Evolutionary conservation across 106 monocot genomes (phyloP), one percentile per base, ranked within the genome.

Genomic region (Vanilla planifolia): DNA sequence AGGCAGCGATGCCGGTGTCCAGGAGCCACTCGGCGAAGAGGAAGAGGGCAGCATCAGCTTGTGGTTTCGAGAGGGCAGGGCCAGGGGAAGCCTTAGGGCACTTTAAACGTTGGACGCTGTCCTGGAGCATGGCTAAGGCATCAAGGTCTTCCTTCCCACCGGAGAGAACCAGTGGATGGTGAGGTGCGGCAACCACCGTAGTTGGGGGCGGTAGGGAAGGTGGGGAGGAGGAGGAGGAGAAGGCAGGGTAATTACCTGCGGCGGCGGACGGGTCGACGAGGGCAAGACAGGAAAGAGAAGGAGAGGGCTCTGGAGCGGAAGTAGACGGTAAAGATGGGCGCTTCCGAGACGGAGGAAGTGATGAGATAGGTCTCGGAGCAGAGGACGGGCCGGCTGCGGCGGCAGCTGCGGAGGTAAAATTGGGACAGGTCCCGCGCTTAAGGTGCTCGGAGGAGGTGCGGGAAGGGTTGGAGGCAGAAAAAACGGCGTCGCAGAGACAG

Each of bases 381-480:
- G 46, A 39, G 51, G 51, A 39, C 20, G 34, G 48, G 2, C 24
- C 35, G 11, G 58, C 45, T n/a, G 63, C 45, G 2, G 51, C 23
- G 33, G 76, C 3, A 15, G 63, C 51, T 8, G 64, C 21, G 47
- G 72, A 53, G 20, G 66, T 15, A 70, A 80, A 80, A 36, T 74
- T 74, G 55, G 80, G 80, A 48, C 81, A 81, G 8, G 76, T 72
- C 30, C 81, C 81, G 51, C 82, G 82, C 62, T 82, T 82, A 43
- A 79, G 72, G 51, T 84, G 84, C 51, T 84, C 79, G 43, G 84
- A 84, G 21, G 84, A 75, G 19, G 84, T 84, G 16, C 84, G 75
- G 15, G 84, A 84, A 14, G 84, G 84, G 65, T 84, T 84, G 52
- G 84, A 84, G 14, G 84, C 84, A 58, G 84, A 84, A 72, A 84